These are phyloP conservation scores for Circinella minor DNA, from an alignment of 371 early-diverging fungal genomes.

Conservation along the genomic window DNA sequence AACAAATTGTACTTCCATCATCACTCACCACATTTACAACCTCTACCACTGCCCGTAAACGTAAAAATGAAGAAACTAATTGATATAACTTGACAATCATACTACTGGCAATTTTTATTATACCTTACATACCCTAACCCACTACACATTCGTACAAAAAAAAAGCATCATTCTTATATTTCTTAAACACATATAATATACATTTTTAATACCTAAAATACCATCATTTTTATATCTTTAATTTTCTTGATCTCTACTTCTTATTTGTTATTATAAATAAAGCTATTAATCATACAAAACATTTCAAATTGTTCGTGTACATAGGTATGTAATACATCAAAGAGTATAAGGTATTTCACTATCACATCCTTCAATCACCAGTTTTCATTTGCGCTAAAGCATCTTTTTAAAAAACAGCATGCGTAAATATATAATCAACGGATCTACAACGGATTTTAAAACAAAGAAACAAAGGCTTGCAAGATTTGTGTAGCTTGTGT, in stretches of 20 bases:
- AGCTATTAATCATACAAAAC: neutral
- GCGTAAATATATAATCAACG: neutral
- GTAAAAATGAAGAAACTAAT: conserved; percentile 4
- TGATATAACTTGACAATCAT: neutral
- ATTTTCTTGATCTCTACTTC: neutral
- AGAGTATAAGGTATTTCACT: neutral
- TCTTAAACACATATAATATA: no score
- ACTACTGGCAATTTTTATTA: neutral
- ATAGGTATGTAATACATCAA: neutral
- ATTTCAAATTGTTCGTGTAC: conserved; percentile 1
- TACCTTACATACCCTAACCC: neutral
- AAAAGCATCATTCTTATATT: no score
- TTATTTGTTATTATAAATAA: neutral
- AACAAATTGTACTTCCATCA: neutral
- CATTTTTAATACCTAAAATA: neutral
- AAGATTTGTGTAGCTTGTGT: conserved; percentile 2
- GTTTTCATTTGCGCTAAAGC: conserved; percentile 4
- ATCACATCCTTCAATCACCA: conserved; percentile 4
- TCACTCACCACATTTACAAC: no score
- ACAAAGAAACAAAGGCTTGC: conserved; percentile 2
- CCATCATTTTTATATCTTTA: neutral
- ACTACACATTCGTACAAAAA: neutral
- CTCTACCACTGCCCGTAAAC: neutral
- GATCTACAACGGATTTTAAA: neutral
- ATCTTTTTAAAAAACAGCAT: neutral